Evolutionary conservation across 2,329 filamentous ascomycete species (phyloP), one percentile per base, ranked within the genome.

Genomic region (Plenodomus biglobosus): DNA sequence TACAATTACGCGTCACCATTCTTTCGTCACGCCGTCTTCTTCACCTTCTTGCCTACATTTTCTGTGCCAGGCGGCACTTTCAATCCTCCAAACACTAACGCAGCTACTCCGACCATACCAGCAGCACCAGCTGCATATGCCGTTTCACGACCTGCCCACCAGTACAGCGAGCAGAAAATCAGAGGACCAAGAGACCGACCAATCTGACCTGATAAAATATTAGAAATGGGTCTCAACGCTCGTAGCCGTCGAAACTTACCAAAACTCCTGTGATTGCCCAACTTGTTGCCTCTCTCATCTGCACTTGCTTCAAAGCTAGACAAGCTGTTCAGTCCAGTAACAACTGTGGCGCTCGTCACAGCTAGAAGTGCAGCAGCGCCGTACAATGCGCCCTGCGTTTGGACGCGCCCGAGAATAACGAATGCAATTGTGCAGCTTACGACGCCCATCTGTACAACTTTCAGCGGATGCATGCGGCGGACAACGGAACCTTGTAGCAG

Each of bases 401-500:
- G 76, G 21, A 94, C 82, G 17, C 82, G 81, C 3, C 86, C 84
- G 0, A 99, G 85, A 15, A 96, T 77, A 57, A 90, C 78, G 69
- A 99, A 96, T 0, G 91, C 90, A 0, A 83, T 69, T 0, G 92
- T 82, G 66, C 90, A 95, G 19, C 88, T 82, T 1, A 87, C 68
- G 0, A 96, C 85, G 15, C 94, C 94, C 21, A 88, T 78, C 53
- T 88, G 86, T 2, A 97, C 87, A 1, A 88, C 90, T 3, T 85
- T 72, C 4, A 97, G 78, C 0, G 94, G 91, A 1, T 92, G 85
- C 47, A 96, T 80, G 21, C 91, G 87, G 16, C 94, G 84, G 0
- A 92, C 94, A 6, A 99, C 82, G n/a, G 88, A 88, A 16, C 92
- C 94, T 72, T 99, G 94, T 3, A 99, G 82, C n/a, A 97, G 64